Base-by-base conservation (phyloP, 495 filamentous ascomycete species). In the Xylaria scruposa region DNA sequence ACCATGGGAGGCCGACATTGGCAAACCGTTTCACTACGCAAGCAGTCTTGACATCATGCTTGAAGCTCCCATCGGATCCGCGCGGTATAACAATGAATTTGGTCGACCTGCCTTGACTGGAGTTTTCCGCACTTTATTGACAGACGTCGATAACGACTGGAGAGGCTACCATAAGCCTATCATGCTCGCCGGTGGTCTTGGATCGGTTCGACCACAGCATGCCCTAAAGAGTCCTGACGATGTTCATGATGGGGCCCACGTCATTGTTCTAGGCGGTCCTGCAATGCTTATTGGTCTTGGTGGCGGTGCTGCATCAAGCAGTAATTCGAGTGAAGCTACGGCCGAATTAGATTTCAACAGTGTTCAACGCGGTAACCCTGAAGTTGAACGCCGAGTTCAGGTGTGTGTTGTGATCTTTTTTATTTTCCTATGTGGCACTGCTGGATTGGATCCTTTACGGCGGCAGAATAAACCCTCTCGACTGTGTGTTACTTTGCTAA, bases 111-210 rank as follows among this genome's bases (percentile, higher is more conserved):
- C 91, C 77, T 93, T 94, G 31, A 85, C 90, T 0, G 96, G 97
- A 33, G 94, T 93, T 78, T 98, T 98, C 85, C 87, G 95, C 61
- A 98, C 96, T 0, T 83, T 99, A 4, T 86, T 95, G 26, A 91
- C 88, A 29, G 85, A 90, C 51, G 86, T 91, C 56, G 83, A 89
- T 61, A 81, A 87, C 21, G 95, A 99, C 61, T 83, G 93, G 61
- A 86, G 97, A 74, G 96, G 96, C 19, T 99, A 97, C 76, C 95
- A 98, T 84, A 99, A 99, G 83, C 96, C 96, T 8, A 98, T 99
- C 80, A 97, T 99, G 94, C 91, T 99, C 84, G 96, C 97, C 68
- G 97, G 96, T 72, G 96, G 97, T 78, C 88, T 97, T 56, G 97
- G 96, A 46, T 97, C 93, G n/a, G 95, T 98, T n/a, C 82, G 97